phyloP scores from a whole-genome alignment of 2,329 filamentous ascomycete genomes.

The Hypoxylon sp. region DNA sequence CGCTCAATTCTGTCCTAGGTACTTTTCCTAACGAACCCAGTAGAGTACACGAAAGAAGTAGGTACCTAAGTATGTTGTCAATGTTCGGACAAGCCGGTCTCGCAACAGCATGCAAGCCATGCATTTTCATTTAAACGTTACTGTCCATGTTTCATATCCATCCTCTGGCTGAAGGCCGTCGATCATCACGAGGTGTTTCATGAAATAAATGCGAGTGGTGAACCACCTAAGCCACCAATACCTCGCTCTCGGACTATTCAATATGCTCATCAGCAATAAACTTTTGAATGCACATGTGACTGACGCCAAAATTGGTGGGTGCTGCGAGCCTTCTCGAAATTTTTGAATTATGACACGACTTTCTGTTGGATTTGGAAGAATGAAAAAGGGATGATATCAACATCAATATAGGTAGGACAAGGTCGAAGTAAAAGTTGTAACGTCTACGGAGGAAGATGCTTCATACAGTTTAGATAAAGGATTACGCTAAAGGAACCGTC shows the following conservation, averaged over 20 bases:
- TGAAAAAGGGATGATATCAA: slow-evolving; percentile 14
- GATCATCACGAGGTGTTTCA: slow-evolving; percentile 41
- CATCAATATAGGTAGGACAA: slow-evolving; percentile 32
- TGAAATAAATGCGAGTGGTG: slow-evolving; percentile 28
- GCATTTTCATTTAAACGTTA: slow-evolving; percentile 32
- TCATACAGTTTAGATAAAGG: slow-evolving; percentile 33
- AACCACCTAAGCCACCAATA: slow-evolving; percentile 15
- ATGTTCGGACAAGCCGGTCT: slow-evolving; percentile 19
- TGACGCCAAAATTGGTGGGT: slow-evolving; percentile 11
- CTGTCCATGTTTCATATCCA: slow-evolving; percentile 34
- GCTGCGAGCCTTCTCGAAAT: slow-evolving; percentile 16
- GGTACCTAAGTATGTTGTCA: background rate
- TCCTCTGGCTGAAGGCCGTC: slow-evolving; percentile 26
- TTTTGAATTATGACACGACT: slow-evolving; percentile 20
- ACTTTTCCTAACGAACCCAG: background rate
- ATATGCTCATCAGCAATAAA: slow-evolving; percentile 5
- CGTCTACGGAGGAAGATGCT: slow-evolving; percentile 27
- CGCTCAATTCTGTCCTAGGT: slow-evolving; percentile 2
- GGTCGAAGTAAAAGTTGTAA: slow-evolving; percentile 28
- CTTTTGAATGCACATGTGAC: slow-evolving; percentile 9
- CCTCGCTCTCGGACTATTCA: background rate
- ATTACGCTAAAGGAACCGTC: slow-evolving; percentile 23
- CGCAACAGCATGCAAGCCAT: slow-evolving; percentile 1
- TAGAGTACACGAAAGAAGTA: background rate
- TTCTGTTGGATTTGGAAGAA: slow-evolving; percentile 9